Percentiles rank a stretch among this genome's conserved stretches.
Conservation (phyloP, 2,329 filamentous ascomycete species). For the Bretziella fagacearum region DNA sequence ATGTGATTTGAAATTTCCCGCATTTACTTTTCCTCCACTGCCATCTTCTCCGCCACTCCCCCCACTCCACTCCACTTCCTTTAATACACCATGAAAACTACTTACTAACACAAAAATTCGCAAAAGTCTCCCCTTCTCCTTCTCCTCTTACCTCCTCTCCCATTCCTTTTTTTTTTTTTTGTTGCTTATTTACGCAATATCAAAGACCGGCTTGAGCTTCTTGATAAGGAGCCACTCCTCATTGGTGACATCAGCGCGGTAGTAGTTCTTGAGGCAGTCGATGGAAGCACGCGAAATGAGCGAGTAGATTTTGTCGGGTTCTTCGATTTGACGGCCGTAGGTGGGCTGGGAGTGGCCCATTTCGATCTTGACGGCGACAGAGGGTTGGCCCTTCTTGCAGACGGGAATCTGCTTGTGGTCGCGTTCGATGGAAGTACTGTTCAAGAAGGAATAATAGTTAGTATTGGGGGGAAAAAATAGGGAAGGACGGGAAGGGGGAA, state of each 20-base stretch:
- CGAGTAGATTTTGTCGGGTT: constrained; percentile 75
- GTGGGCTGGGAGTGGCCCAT: constrained; percentile 78
- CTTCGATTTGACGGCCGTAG: constrained; percentile 90
- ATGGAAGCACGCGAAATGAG: constrained; percentile 76
- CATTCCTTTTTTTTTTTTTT: neutral
- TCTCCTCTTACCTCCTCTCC: neutral
- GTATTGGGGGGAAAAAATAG: constrained; percentile 1
- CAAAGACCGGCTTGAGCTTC: constrained; percentile 88
- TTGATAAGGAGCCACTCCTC: constrained; percentile 93
- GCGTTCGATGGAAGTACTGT: constrained; percentile 83
- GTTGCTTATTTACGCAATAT: constrained; percentile 45
- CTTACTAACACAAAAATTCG: no score
- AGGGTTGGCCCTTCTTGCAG: constrained; percentile 94
- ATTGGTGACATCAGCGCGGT: constrained; percentile 68
- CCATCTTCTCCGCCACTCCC: no score
- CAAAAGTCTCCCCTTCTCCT: neutral
- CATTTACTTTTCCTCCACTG: neutral
- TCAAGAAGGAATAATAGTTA: constrained; percentile 19
- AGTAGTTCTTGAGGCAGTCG: constrained; percentile 91
- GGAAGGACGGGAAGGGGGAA: neutral
- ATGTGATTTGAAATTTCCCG: neutral
- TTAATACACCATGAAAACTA: no score
- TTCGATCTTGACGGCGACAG: constrained; percentile 95
- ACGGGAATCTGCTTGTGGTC: constrained; percentile 89
- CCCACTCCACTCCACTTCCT: no score